Percentiles rank a stretch among this genome's conserved stretches.
Conservation (phyloP, 257 asterid species). For the Galeopsis tetrahit region DNA sequence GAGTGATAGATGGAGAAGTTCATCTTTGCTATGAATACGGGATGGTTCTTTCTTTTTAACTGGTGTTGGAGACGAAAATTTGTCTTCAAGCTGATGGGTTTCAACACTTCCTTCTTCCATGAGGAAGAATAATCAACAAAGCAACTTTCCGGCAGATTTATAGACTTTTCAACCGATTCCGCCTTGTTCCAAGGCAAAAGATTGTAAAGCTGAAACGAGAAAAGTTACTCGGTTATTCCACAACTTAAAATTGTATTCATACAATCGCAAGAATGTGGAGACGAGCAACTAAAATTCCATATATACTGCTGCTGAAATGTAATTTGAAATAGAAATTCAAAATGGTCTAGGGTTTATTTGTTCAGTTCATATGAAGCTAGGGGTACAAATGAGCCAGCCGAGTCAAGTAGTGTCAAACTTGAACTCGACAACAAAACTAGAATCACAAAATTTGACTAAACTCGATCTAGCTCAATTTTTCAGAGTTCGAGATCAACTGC, state of each 20-base stretch:
- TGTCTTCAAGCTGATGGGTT: slow-evolving; percentile 31
- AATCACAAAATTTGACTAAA: too few relatives aligned
- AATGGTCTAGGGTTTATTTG: slow-evolving; percentile 35
- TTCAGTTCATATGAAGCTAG: neutral
- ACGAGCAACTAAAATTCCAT: neutral
- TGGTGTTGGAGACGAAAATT: slow-evolving; percentile 65
- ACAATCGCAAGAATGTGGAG: neutral
- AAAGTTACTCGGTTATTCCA: neutral
- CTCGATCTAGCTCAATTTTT: too few relatives aligned
- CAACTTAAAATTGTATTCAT: neutral
- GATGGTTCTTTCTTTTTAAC: slow-evolving; percentile 59
- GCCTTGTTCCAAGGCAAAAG: slow-evolving; percentile 41
- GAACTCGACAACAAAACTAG: too few relatives aligned
- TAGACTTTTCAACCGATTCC: slow-evolving; percentile 26
- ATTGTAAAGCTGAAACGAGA: slow-evolving; percentile 23
- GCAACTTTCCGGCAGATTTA: slow-evolving; percentile 2
- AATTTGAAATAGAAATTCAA: slow-evolving; percentile 12
- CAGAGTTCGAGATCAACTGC: too few relatives aligned
- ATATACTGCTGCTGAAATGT: slow-evolving; percentile 7
- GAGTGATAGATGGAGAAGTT: slow-evolving; percentile 35
- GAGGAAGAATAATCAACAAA: slow-evolving; percentile 20
- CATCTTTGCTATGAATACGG: slow-evolving; percentile 41
- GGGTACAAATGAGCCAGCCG: neutral
- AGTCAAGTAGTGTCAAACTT: too few relatives aligned
- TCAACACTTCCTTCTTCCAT: slow-evolving; percentile 35